phyloP scores from a whole-genome alignment of 805 yeast genomes.

The Myxozyma kluyveri region DNA sequence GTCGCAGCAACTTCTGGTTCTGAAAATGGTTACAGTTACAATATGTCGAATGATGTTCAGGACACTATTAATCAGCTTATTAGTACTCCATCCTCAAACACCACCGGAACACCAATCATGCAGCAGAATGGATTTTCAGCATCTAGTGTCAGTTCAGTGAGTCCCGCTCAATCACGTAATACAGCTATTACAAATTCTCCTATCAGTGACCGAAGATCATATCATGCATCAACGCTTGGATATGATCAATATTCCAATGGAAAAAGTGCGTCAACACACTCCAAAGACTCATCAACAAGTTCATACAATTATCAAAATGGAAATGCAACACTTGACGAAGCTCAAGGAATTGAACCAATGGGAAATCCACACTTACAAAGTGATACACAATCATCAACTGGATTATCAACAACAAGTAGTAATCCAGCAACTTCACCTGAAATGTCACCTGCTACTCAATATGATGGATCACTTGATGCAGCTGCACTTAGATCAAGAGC shows the following conservation, averaged over 20 bases:
- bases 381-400: background rate
- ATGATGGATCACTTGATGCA: slow-evolving; percentile 2
- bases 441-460: background rate
- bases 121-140: background rate
- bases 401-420: background rate
- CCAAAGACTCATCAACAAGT: background rate
- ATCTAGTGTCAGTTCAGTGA: background rate
- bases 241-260: background rate
- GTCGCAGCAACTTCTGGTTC: background rate
- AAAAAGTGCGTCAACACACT: background rate
- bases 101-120: background rate
- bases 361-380: slow-evolving; percentile 6
- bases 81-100: background rate
- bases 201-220: background rate
- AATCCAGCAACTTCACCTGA: background rate
- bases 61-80: background rate
- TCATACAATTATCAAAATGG: background rate
- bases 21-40: background rate
- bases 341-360: slow-evolving; percentile 5
- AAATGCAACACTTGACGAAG: background rate
- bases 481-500: slow-evolving; percentile 1
- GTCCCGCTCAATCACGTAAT: background rate
- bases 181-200: background rate
- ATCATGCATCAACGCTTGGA: background rate
- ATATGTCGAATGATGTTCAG: background rate